Base-by-base conservation (phyloP, 257 asterid species). In the Schizonepeta tenuifolia region DNA sequence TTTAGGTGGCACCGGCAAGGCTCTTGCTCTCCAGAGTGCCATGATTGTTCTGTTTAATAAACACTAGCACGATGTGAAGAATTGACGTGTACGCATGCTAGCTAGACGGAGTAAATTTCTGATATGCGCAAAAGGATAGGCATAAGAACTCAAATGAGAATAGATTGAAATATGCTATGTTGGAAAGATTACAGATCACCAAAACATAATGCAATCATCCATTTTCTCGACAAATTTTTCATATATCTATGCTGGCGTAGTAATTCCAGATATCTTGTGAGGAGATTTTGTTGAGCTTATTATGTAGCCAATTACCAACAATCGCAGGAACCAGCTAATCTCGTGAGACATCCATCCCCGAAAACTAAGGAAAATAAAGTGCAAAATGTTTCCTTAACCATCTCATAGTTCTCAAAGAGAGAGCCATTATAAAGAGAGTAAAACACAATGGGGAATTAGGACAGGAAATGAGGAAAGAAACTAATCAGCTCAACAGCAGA, bases 11-110 rank as follows among this genome's bases (percentile, higher is more conserved):
- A 92, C 97, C 56, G 88, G 90, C 83, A 92, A 84, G 68, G 97
- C 88, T 84, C 96, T 83, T 35, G 98, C 97, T 71, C 75, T 92
- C 99, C 99, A 92, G 40, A 92, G 81, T 73, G 95, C 99, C 96
- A 88, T 86, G 80, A 95, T 87, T 76, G 98, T 92, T 86, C 98
- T 94, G 83, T 66, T 28, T 75, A 69, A 80, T 22, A 68, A 33
- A 31, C 65, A 47, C 65, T 41, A 64, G 54, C 55, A 64, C 8
- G 69, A 64, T 21, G 38, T 21, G 20, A 21, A 64, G 55, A 40
- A 64, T 43, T 21, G 69, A 64, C 8, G 12, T 20, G 36, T 12
- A 41, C 6, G 2, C 10, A 64, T 40, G 50, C 65, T 28, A 58
- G 50, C 65, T 28, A 58, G 17, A 31, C 0, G 24, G 13, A 31